A percentile compares a stretch with the other conserved stretches of the same genome.
These are phyloP conservation scores for Zangia roseola DNA, from an alignment of 768 basidiomycete genomes.

Conservation along the genomic window DNA sequence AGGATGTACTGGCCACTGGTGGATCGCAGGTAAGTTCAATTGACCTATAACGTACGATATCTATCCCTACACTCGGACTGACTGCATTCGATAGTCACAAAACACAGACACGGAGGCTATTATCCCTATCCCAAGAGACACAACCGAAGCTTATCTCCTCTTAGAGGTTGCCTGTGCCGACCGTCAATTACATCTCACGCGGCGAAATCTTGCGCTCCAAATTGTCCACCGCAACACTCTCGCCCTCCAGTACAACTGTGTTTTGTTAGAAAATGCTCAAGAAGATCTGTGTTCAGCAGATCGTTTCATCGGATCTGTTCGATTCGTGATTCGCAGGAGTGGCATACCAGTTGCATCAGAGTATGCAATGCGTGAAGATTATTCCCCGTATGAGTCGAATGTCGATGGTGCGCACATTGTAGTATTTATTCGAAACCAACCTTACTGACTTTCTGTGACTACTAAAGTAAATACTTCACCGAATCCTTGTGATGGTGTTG, in stretches of 20 bases:
- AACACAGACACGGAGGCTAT: too few species aligned
- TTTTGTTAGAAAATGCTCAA: constrained; percentile 1
- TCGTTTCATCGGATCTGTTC: neutral
- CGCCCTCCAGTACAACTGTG: neutral
- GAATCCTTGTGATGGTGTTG: too few species aligned
- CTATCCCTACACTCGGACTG: too few species aligned
- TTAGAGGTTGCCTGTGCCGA: neutral
- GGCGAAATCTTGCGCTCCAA: neutral
- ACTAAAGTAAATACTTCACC: too few species aligned
- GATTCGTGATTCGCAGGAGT: neutral
- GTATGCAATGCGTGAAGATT: constrained; percentile 4
- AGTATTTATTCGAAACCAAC: too few species aligned
- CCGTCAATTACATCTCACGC: neutral
- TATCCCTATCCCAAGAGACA: neutral
- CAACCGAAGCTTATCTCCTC: constrained; percentile 1
- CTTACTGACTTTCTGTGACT: too few species aligned
- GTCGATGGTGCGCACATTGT: too few species aligned
- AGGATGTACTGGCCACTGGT: too few species aligned
- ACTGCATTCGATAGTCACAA: too few species aligned
- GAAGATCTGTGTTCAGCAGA: neutral
- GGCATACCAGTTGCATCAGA: neutral
- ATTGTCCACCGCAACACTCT: constrained; percentile 1
- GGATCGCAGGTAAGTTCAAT: too few species aligned
- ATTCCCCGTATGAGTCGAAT: neutral
- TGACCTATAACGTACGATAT: too few species aligned